Evolutionary conservation across 2,329 filamentous ascomycete genomes (phyloP).

Genomic region (Trichoderma sp.): DNA sequence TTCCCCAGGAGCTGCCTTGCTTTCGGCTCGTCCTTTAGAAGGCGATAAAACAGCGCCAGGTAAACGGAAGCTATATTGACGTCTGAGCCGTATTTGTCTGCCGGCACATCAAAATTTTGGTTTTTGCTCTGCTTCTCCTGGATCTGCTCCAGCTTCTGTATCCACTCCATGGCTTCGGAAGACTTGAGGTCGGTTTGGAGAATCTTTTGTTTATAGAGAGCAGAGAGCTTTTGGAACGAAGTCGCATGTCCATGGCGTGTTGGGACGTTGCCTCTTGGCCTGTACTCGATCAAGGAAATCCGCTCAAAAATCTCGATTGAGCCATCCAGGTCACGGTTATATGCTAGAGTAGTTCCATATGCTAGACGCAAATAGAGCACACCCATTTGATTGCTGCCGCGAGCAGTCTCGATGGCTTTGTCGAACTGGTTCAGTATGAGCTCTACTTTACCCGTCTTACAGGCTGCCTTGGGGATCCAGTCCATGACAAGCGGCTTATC

Average conservation of each 20-base stretch:
- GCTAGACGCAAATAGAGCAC: slow-evolving; percentile 43
- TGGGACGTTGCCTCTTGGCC: slow-evolving; percentile 43
- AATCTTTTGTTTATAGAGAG: slow-evolving; percentile 41
- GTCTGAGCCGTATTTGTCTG: slow-evolving; percentile 45
- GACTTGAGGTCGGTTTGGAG: slow-evolving; percentile 35
- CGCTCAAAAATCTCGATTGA: slow-evolving; percentile 42
- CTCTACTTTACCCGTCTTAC: slow-evolving; percentile 37
- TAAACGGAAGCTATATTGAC: slow-evolving; percentile 47
- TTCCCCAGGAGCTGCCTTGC: slow-evolving; percentile 36
- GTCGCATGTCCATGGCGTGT: slow-evolving; percentile 44
- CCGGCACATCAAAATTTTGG: slow-evolving; percentile 43
- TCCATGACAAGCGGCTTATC: slow-evolving; percentile 40
- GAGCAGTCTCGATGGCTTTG: slow-evolving; percentile 38
- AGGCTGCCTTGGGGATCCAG: slow-evolving; percentile 46
- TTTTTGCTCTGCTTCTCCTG: slow-evolving; percentile 42
- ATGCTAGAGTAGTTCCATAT: slow-evolving; percentile 40
- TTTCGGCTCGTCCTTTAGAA: slow-evolving; percentile 33
- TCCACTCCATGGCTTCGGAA: slow-evolving; percentile 36
- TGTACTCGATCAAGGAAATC: slow-evolving; percentile 42
- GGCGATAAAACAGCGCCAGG: slow-evolving; percentile 42
- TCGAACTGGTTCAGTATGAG: slow-evolving; percentile 37
- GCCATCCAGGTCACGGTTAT: slow-evolving; percentile 39
- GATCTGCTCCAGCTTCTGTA: slow-evolving; percentile 40
- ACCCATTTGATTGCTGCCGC: slow-evolving; percentile 39
- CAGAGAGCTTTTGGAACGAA: slow-evolving; percentile 44